phyloP scores from a whole-genome alignment of 2,329 filamentous ascomycete species.

The Xylariomycetidae sp. region DNA sequence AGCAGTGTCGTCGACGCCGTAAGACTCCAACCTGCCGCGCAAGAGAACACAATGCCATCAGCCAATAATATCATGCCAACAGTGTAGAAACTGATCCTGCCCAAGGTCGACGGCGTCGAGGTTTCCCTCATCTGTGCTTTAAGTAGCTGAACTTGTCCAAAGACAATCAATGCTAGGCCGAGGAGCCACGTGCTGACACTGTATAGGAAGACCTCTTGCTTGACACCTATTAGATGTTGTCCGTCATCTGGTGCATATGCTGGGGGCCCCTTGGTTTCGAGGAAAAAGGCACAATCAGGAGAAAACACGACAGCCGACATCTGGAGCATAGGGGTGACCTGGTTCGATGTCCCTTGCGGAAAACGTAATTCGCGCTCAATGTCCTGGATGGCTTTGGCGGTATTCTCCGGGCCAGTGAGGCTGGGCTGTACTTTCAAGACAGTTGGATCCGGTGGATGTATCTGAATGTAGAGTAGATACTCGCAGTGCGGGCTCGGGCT shows the following conservation, averaged over 20 bases:
- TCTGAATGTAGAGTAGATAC: conserved; percentile 79
- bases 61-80: conserved; percentile 57
- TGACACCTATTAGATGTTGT: conserved; percentile 55
- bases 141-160: conserved; percentile 57
- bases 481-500: conserved; percentile 76
- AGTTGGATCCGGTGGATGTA: conserved; percentile 50
- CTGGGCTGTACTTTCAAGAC: conserved; percentile 29
- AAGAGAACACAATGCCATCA: conserved; percentile 55
- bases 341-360: conserved; percentile 55
- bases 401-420: conserved; percentile 27
- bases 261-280: conserved; percentile 61
- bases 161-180: conserved; percentile 50
- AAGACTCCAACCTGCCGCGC: conserved; percentile 52
- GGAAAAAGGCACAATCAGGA: conserved; percentile 63
- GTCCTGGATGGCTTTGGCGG: conserved; percentile 40
- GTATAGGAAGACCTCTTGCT: conserved; percentile 54
- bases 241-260: conserved; percentile 45
- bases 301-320: conserved; percentile 64
- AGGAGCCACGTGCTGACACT: conserved; percentile 57
- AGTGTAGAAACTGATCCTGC: conserved; percentile 61
- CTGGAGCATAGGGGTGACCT: conserved; percentile 49
- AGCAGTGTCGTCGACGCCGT: conserved; percentile 53
- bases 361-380: conserved; percentile 61
- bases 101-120: conserved; percentile 63
- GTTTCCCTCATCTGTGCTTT: conserved; percentile 63